phyloP scores from a whole-genome alignment of 2,329 filamentous ascomycete genomes.

The Pseudogymnoascus sp. region DNA sequence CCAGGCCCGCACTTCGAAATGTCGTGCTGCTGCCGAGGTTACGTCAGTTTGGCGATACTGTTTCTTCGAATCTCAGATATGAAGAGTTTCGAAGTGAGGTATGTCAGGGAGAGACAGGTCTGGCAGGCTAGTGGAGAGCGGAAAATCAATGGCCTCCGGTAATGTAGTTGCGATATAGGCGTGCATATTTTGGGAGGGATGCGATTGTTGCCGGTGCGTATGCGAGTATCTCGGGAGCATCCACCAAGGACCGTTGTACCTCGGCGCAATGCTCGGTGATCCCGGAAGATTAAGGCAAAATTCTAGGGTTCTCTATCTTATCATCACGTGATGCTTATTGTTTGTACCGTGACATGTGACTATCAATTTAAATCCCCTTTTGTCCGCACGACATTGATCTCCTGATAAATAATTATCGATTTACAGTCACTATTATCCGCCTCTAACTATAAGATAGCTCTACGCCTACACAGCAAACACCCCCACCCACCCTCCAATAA shows the following conservation, averaged over 20 bases:
- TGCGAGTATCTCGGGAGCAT: slow-evolving; percentile 6
- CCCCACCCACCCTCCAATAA: background rate
- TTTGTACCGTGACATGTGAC: background rate
- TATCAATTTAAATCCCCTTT: background rate
- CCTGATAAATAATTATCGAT: no score
- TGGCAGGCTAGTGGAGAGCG: background rate
- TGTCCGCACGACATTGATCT: background rate
- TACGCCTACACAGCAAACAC: background rate
- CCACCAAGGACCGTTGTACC: background rate
- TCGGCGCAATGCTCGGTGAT: background rate
- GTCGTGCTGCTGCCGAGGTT: slow-evolving; percentile 4
- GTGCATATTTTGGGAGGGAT: slow-evolving; percentile 1
- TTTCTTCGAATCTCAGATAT: background rate
- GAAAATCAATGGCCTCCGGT: slow-evolving; percentile 1
- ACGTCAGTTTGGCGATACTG: background rate
- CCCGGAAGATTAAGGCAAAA: background rate
- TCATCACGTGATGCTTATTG: background rate
- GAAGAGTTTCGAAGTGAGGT: background rate
- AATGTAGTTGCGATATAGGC: slow-evolving; percentile 6
- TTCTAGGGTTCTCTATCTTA: background rate
- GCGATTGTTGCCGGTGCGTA: slow-evolving; percentile 5
- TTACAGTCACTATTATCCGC: no score
- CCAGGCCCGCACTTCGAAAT: background rate
- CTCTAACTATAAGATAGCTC: no score
- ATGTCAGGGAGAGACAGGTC: background rate